Base-by-base conservation (phyloP, 495 filamentous ascomycete species). In the Podospora pseudopauciseta region DNA sequence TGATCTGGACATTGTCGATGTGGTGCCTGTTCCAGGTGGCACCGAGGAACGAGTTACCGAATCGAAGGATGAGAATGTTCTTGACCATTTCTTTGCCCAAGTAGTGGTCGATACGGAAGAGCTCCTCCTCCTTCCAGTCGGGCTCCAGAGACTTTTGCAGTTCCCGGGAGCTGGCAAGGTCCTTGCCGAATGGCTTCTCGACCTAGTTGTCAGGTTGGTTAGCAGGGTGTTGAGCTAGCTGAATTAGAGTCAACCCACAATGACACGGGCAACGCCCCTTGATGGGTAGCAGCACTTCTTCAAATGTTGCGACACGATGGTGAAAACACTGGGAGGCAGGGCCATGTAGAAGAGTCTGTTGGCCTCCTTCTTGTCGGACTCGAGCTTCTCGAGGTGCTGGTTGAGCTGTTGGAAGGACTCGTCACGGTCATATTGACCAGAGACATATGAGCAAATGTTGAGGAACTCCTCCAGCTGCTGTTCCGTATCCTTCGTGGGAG, bases 31-130 rank as follows among this genome's bases (percentile, higher is more conserved):
- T 98, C 96, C 96, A 99, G 65, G 95, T 98, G 60, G 96, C 96
- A 66, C 94, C 93, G 73, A 99, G 96, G 86, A 99, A 98, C 75
- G 97, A 93, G 81, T 99, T 99, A 71, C 95, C 96, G 79, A 99
- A 99, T 72, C 96, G 87, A 69, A 99, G 88, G 72, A 99, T 97
- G 65, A 99, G 87, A 74, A 99, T 96, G 79, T 99, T 99, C 87
- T 99, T 99, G 66, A 99, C 96, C 96, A 99, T 99, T 84, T 99
- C 96, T 87, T 99, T 99, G 72, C 96, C 96, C 55, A 99, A 87
- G 78, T 99, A 99, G 83, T 99, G 96, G 79, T 99, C 96, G 75
- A 99, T 99, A 75, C 96, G 94, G 88, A 96, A 99, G 72, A 98
- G 92, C 84, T 99, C 96, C 60, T 99, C 96, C 80, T 99, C 96